Conservation (phyloP, 1,284 basidiomycete genomes). For the Cryptococcus sp. region DNA sequence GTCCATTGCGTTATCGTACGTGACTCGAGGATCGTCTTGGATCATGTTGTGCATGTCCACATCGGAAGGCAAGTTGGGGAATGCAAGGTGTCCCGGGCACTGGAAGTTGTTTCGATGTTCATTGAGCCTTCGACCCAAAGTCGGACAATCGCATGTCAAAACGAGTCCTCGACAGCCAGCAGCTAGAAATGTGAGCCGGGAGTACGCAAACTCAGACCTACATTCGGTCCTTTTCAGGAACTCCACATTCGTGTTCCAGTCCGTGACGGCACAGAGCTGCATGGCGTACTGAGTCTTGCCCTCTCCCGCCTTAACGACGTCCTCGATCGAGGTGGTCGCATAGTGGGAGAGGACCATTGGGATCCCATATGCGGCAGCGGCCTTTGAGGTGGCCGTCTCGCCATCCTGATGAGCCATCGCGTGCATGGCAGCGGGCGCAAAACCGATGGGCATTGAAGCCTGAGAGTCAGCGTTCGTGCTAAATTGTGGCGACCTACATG, state of each 20-base stretch:
- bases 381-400: conserved; percentile 34
- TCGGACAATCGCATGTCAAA: conserved; percentile 34
- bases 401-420: conserved; percentile 37
- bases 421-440: conserved; percentile 41
- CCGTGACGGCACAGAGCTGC: conserved; percentile 35
- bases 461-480: background rate
- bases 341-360: conserved; percentile 38
- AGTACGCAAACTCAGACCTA: conserved; percentile 1
- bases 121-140: conserved; percentile 30
- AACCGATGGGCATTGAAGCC: conserved; percentile 32
- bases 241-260: conserved; percentile 23
- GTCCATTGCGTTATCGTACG: conserved; percentile 16
- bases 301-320: conserved; percentile 26
- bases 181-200: conserved; percentile 7
- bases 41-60: conserved; percentile 14
- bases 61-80: conserved; percentile 23
- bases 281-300: conserved; percentile 11
- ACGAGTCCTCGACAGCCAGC: conserved; percentile 30
- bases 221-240: conserved; percentile 32
- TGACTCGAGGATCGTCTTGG: conserved; percentile 13
- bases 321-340: conserved; percentile 28
- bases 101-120: conserved; percentile 25
- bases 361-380: conserved; percentile 27
- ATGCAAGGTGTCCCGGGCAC: conserved; percentile 10
- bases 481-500: conserved; percentile 6